Conservation (phyloP, 2,329 filamentous ascomycete genomes). For the Elsinoe arachidis region DNA sequence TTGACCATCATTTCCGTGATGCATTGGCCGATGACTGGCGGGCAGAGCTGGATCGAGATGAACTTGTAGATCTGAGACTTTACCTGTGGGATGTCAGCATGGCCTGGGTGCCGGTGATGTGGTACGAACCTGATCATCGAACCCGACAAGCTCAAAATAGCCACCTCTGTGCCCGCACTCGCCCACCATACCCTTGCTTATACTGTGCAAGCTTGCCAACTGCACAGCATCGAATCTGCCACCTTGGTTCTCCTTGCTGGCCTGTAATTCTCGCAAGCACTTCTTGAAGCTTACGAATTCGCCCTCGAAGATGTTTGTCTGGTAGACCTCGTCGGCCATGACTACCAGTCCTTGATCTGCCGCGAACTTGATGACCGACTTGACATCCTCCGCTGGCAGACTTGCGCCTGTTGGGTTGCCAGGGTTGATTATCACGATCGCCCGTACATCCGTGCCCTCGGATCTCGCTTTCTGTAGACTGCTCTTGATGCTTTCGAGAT, state of each 20-base stretch:
- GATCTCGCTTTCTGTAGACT: constrained; percentile 65
- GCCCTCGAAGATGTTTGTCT: constrained; percentile 95
- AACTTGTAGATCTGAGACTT: constrained; percentile 97
- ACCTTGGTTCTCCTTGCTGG: constrained; percentile 49
- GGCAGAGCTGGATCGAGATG: constrained; percentile 91
- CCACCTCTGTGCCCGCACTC: constrained; percentile 97
- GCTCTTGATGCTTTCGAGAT: constrained; percentile 65
- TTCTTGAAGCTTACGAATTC: constrained; percentile 95
- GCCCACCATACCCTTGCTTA: constrained; percentile 97
- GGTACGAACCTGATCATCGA: constrained; percentile 47
- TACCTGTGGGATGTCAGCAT: constrained; percentile 47
- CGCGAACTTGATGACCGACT: constrained; percentile 77
- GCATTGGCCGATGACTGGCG: constrained; percentile 92
- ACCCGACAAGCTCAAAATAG: constrained; percentile 92
- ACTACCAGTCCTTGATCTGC: constrained; percentile 77
- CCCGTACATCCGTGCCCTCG: constrained; percentile 76
- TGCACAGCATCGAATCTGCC: constrained; percentile 78
- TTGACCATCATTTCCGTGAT: constrained; percentile 97
- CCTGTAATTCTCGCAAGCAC: constrained; percentile 71
- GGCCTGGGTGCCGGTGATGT: too few relatives aligned
- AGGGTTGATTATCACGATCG: constrained; percentile 95
- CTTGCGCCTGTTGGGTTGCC: constrained; percentile 94
- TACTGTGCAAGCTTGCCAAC: constrained; percentile 82
- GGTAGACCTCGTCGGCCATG: constrained; percentile 96
- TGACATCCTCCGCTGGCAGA: constrained; percentile 68